Base-by-base conservation (phyloP, 2,329 filamentous ascomycete species). In the Zelopaecilomyces penicillatus region DNA sequence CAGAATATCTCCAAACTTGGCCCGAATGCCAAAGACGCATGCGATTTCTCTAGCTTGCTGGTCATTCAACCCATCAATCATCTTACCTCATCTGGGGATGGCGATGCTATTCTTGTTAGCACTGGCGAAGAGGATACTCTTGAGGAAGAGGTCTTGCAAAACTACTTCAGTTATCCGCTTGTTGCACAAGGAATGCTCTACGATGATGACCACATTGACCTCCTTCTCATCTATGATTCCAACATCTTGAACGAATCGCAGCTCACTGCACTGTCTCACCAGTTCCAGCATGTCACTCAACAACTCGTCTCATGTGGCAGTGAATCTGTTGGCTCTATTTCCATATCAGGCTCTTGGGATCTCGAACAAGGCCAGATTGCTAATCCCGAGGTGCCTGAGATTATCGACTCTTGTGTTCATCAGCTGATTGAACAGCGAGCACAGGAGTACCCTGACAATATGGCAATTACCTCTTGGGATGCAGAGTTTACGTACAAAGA, bases 401-500 rank as follows among this genome's bases (percentile, higher is more conserved):
- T 43, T 31, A 6, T 46, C 8, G 30, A 39, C 31, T 39, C 44
- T 3, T 46, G 41, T 40, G 44, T 46, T 5, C 47, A 46, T 35
- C 36, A 43, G 9, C 47, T 49, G 11, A 47, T 49, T 37, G 41
- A 44, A 26, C 26, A 29, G 5, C 44, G 44, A 29, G 45, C 47
- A 3, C 19, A 37, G 7, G 28, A 33, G n/a, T 38, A 34, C 5
- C 47, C 47, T 3, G 3, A 44, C 32, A 27, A 37, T 19, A 29
- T 39, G 12, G 46, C 46, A 5, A 45, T 48, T 11, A 32, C 28
- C 4, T 31, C 45, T 3, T 50, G 45, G 45, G 48, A 50, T 26
- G 45, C 66, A 62, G 11, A 46, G 52, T 37, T 63, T 62, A 68
- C 65, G 4, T 71, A 69, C 45, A 40, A 52, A 33, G 59, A 71